Conservation (phyloP, 345 rosid species). For the Sapria himalayana region DNA sequence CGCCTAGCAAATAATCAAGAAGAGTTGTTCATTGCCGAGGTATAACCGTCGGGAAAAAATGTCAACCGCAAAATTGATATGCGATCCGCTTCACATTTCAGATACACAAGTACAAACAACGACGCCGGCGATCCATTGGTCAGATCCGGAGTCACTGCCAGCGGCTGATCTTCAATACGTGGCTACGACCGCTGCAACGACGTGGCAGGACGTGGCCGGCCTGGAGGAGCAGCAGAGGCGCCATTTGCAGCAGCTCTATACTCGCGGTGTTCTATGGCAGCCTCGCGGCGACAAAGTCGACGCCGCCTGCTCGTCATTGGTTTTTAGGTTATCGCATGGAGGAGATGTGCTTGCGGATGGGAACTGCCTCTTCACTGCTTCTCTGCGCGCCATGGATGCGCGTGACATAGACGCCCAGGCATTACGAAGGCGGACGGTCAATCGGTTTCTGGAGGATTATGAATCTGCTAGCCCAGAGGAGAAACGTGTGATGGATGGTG, state of each 20-base stretch:
- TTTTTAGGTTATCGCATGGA: conserved; percentile 68
- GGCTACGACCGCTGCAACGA: conserved; percentile 1
- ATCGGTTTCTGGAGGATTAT: conserved; percentile 46
- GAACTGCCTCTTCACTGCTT: conserved; percentile 91
- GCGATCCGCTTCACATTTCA: no score
- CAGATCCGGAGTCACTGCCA: conserved; percentile 24
- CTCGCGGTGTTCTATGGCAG: conserved; percentile 79
- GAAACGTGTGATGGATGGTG: conserved; percentile 26
- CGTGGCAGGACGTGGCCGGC: conserved; percentile 76
- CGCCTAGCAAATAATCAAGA: no score
- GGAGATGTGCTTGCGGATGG: conserved; percentile 94
- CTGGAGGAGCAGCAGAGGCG: conserved; percentile 82
- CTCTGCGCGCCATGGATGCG: conserved; percentile 48
- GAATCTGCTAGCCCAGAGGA: conserved; percentile 38
- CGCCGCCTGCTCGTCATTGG: conserved; percentile 19
- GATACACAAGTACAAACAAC: no score
- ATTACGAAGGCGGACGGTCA: conserved; percentile 43
- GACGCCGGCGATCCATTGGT: conserved; percentile 38
- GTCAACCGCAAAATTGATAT: no score
- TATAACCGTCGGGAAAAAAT: no score
- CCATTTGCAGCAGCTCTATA: conserved; percentile 46
- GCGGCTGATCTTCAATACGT: conserved; percentile 28
- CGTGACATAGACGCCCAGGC: conserved; percentile 62
- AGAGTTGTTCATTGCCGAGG: no score
- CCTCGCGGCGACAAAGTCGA: conserved; percentile 33